Base-by-base conservation (phyloP, 495 filamentous ascomycete species). In the Xylaria acuta region DNA sequence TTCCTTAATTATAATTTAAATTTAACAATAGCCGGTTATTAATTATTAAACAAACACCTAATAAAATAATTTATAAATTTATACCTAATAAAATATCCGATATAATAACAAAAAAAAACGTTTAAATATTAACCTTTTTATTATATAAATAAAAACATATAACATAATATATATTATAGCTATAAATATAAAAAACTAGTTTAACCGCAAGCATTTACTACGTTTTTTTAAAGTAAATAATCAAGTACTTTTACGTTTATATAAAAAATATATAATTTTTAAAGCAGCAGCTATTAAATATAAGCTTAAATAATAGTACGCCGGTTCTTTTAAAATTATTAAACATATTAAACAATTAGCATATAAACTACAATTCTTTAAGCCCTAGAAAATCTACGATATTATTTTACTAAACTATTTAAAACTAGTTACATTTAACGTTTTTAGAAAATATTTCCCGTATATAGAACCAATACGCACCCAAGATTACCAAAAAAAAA, bases 201-300 rank as follows among this genome's bases (percentile, higher is more conserved):
- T 25, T 38, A 38, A 62, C 32, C 11, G 11, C 2, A 62, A 62
- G 7, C 11, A 62, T 38, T 62, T 32, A 22, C 16, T 40, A 20
- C 6, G 20, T 7, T 62, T 62, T 62, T 62, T 62, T 62, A 62
- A 62, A 38, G 38, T 62, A 11, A 62, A 40, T 0, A n/a, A 62
- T 25, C 4, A 25, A 8, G 8, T 62, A 8, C 22, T 62, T 32
- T 62, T 62, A n/a, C 2, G 6, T 3, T 36, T 62, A 20, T 40
- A 62, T 62, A 62, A 62, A 40, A 25, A 12, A n/a, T 62, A 62
- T 40, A 36, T 40, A 38, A 62, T 62, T 62, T 25, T 25, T n/a
- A 62, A 62, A 62, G 58, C 30, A 8, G 7, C 7, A n/a, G 6
- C 22, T 32, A 40, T 62, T 62, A 62, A 40, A n/a, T 25, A 40